Evolutionary conservation across 164 flowering plant species (phyloP), one percentile per base, ranked within the genome.

Genomic region (Santalum album): DNA sequence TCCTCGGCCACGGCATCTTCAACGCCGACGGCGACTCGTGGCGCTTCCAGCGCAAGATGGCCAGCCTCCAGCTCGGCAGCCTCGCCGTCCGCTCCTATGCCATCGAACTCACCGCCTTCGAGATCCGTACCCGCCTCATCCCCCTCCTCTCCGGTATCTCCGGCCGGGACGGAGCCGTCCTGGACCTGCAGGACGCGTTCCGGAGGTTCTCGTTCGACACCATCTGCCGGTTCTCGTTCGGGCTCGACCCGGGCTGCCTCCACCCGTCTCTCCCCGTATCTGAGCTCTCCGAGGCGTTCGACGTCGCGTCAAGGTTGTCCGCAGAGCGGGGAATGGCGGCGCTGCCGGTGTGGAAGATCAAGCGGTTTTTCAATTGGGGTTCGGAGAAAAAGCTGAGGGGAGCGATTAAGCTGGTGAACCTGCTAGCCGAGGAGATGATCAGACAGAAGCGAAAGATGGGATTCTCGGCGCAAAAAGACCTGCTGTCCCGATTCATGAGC

Each of bases 1-100:
- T 90, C 9, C 65, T 90, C 14, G 98, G 98, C 16, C 58, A 57
- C 0, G 98, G 98, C 0, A 86, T 90, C 48, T 90, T 90, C 76
- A 80, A 80, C 52, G 79, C 75, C 10, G 98, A 91, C 49, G 98
- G 90, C 12, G 75, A 82, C 0, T 17, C 38, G 0, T 91, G 98
- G 98, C 62, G 27, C 64, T 78, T 80, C 42, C 92, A 85, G 57
- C 39, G 89, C 32, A 82, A 82, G 59, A 69, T 80, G 73, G 83
- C 87, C 6, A 75, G 79, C 62, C 47, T 76, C 1, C 86, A 82
- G 52, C 79, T 84, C 17, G 80, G 84, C 0, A 70, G 79, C 46
- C 49, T 69, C 36, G 61, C 80, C 1, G 63, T 77, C 2, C 62
- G 88, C 20, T 46, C 69, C 16, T 78, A 38, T 42, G 86, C 86